Base-by-base conservation (phyloP, 2,329 filamentous ascomycete genomes). In the Chrysosphaeria jannelii region DNA sequence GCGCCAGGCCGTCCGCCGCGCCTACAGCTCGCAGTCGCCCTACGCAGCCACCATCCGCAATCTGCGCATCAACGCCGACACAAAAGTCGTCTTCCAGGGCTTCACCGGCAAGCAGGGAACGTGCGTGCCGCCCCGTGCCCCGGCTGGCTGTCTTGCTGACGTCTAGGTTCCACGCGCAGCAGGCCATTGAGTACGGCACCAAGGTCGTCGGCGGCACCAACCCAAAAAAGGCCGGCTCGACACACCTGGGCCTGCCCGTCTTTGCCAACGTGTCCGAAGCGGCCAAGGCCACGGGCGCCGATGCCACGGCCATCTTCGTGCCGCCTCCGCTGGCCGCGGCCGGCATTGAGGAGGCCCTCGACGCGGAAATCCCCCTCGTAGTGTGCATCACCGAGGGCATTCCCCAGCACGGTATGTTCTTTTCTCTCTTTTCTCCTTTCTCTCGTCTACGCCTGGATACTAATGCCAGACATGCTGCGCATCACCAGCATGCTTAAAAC, bases 301-400 rank as follows among this genome's bases (percentile, higher is more conserved):
- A 61, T 33, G 81, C 85, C 33, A 88, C 76, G 24, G 79, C 76
- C 36, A 76, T 93, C 53, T 93, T 93, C 48, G 79, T 97, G 34
- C 85, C 81, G 69, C 85, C 85, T 33, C 76, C 85, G 34, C 44
- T 93, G 38, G 85, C 85, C 35, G 85, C 85, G 33, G 68, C 67
- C 37, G 71, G 79, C 63, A 97, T 97, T 37, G 81, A 93, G 52
- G 85, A 97, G 54, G 85, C 85, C 36, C 67, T 97, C 41, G 53
- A 58, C 36, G 85, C 85, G 35, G 85, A 97, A 53, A 68, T 97
- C 29, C 75, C 78, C 34, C 65, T 97, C 31, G 72, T 88, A 38
- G 85, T 97, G 39, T 91, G 79, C 48, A 93, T 93, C 41, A 93
- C 81, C 30, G 81, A 93, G 58, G 81, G 81, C 44, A 91, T 91